Evolutionary conservation across 2,329 filamentous ascomycete species (phyloP).

Genomic region (Drechslerella dactyloides): DNA sequence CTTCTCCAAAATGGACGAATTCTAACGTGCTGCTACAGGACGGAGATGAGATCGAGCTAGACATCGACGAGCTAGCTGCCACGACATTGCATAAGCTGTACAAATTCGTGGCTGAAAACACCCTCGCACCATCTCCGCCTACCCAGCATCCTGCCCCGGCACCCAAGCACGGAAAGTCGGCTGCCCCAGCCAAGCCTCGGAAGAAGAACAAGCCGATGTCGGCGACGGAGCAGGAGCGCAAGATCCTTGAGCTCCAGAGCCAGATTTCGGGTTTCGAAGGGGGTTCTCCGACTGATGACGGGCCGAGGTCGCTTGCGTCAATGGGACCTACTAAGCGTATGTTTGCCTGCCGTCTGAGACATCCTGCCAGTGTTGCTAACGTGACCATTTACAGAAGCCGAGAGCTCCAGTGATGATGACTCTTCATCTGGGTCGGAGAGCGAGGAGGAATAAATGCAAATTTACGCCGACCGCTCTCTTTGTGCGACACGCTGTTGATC

Average conservation of each 20-base stretch:
- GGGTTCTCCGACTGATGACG: conserved; percentile 37
- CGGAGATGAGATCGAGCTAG: conserved; percentile 66
- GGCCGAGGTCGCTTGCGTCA: conserved; percentile 45
- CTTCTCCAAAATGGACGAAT: no score
- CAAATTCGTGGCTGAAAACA: conserved; percentile 62
- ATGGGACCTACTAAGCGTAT: conserved; percentile 45
- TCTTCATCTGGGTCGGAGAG: conserved; percentile 55
- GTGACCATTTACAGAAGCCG: conserved; percentile 36
- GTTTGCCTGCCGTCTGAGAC: conserved; percentile 2
- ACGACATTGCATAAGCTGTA: conserved; percentile 65
- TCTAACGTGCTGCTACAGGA: no score
- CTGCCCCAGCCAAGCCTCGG: conserved; percentile 63
- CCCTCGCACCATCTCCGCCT: conserved; percentile 55
- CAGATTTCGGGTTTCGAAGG: conserved; percentile 46
- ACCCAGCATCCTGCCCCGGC: conserved; percentile 50
- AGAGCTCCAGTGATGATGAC: conserved; percentile 53
- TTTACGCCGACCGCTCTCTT: background rate
- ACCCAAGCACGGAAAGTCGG: conserved; percentile 58
- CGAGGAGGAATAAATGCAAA: conserved; percentile 54
- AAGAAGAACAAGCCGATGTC: conserved; percentile 81
- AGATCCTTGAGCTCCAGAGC: conserved; percentile 68
- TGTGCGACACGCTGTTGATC: background rate
- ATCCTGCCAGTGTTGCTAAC: conserved; percentile 4
- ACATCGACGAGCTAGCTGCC: conserved; percentile 67
- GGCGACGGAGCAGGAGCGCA: conserved; percentile 72